Percentiles rank a stretch among this genome's conserved stretches.
phyloP scores from a whole-genome alignment of 139 green algal species.

The Micractinium conductrix region DNA sequence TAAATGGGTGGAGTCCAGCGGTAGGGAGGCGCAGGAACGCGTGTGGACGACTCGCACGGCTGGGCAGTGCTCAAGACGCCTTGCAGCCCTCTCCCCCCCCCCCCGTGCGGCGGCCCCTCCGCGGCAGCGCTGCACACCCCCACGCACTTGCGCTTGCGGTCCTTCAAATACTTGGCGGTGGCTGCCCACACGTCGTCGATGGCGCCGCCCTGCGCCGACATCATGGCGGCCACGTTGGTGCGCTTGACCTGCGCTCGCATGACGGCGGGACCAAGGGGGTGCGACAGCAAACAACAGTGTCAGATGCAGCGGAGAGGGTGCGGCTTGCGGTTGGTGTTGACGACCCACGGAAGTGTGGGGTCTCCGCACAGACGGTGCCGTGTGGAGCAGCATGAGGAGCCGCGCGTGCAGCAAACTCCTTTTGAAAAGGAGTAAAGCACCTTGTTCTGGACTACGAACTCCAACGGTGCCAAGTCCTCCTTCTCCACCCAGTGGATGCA shows the following conservation, averaged over 20 bases:
- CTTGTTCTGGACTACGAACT: slow-evolving; percentile 80
- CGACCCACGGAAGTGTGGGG: no score
- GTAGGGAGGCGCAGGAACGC: no score
- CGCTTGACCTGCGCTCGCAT: slow-evolving; percentile 35
- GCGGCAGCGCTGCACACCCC: no score
- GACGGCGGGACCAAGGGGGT: no score
- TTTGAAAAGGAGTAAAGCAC: no score
- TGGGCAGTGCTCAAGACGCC: no score
- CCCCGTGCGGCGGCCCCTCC: no score
- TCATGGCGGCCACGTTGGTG: slow-evolving; percentile 84
- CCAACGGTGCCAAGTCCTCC: slow-evolving; percentile 75
- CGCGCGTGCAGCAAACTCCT: no score
- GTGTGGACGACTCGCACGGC: no score
- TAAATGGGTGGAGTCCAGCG: background rate
- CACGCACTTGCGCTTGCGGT: slow-evolving; percentile 48
- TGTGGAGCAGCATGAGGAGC: no score
- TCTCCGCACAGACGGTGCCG: no score
- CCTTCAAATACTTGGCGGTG: slow-evolving; percentile 55
- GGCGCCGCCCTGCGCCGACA: slow-evolving; percentile 65
- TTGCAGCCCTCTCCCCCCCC: no score
- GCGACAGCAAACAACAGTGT: background rate
- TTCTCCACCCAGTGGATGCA: slow-evolving; percentile 92
- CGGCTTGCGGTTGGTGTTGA: background rate
- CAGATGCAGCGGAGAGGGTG: background rate
- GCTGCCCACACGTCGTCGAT: slow-evolving; percentile 53